Percentiles rank a stretch among this genome's conserved stretches.
Evolutionary conservation across 176 grass and related monocot species (phyloP).

Genomic region (Tuctoria greenei): DNA sequence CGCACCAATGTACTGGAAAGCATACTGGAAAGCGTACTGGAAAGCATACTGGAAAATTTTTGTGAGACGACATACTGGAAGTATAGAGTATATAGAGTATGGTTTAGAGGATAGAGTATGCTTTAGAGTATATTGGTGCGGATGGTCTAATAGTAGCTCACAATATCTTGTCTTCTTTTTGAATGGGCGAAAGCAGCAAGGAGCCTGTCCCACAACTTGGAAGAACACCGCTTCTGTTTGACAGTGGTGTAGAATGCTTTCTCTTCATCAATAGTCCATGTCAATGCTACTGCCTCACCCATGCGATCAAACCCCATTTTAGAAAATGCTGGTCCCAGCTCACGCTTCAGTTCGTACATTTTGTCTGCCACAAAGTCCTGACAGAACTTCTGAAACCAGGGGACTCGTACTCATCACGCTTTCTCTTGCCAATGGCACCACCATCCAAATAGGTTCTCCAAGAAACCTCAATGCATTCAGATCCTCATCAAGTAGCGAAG

Average conservation of each 20-base stretch:
- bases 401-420: constrained; percentile 39
- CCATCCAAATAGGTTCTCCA: constrained; percentile 33
- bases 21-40: too few relatives aligned
- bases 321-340: constrained; percentile 45
- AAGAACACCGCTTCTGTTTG: constrained; percentile 25
- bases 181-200: constrained; percentile 1
- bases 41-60: too few relatives aligned
- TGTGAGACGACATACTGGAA: too few relatives aligned
- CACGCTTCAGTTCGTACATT: constrained; percentile 51
- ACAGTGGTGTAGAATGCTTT: constrained; percentile 37
- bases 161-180: constrained; percentile 37
- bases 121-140: too few relatives aligned
- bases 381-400: constrained; percentile 46
- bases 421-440: constrained; percentile 41
- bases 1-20: too few relatives aligned
- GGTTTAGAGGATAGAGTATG: too few relatives aligned
- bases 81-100: too few relatives aligned
- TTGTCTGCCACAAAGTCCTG: constrained; percentile 59
- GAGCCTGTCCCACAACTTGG: constrained; percentile 42
- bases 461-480: constrained; percentile 46
- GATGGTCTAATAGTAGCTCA: constrained; percentile 66
- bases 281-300: constrained; percentile 46
- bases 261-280: constrained; percentile 52
- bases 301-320: constrained; percentile 36
- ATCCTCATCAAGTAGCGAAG: constrained; percentile 17